Evolutionary conservation across 192 early-diverging fungal genomes (phyloP), one percentile per base, ranked within the genome.

Genomic region (Coemansia sp.): DNA sequence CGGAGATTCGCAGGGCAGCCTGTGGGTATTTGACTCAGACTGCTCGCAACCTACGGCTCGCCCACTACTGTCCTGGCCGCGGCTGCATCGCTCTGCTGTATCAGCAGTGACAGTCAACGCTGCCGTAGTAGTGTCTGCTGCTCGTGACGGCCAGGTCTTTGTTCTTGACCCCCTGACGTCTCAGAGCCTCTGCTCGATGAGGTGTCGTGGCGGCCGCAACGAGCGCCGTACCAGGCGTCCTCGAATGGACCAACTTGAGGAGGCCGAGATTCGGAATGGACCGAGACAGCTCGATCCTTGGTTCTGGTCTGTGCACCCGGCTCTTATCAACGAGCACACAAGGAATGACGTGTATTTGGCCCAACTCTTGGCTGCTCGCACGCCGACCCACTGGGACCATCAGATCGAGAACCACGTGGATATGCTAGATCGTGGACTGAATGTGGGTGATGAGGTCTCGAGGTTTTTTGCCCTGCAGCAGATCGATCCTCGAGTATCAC

Each of bases 301-400:
- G 66, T 66, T 78, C 67, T 78, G 71, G 76, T 78, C 71, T 9
- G 43, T 82, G 36, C 75, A 72, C 20, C 72, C 76, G 34, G 44
- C 63, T 10, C 29, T 82, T 10, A 63, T 68, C 44, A 38, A 54
- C 15, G 20, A n/a, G 18, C 67, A 62, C 11, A 60, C 68, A 27
- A 61, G 59, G 12, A 27, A 6, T 3, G 68, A 71, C 46, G 64
- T 77, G 16, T 20, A 20, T 10, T 44, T 68, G 33, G 72, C 75
- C 15, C 69, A 70, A 57, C 43, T 61, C 29, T 40, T 82, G 44
- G 75, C 71, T 1, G 40, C 40, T 4, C 70, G 74, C 38, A 54
- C 70, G 6, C n/a, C 70, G 0, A 55, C 49, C 29, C 47, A 66
- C n/a, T 80, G 79, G 79, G 71, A 36, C 41, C 3, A 6, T 15